A percentile compares a stretch with the other conserved stretches of the same genome.
Conservation (phyloP, 768 basidiomycete species). For the Saitozyma sp. region DNA sequence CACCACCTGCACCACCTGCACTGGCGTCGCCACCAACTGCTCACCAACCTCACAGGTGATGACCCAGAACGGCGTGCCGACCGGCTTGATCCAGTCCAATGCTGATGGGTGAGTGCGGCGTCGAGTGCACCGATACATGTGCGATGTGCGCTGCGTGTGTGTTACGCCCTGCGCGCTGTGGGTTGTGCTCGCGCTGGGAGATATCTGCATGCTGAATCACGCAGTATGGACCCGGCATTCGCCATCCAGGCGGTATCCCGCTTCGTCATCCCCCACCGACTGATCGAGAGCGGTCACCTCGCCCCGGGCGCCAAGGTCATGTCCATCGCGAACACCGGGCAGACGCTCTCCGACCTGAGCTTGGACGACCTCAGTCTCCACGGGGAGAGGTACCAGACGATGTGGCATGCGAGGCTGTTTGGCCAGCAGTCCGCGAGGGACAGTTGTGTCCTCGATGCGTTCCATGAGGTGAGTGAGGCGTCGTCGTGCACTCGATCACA, state of each 20-base stretch:
- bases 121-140: no score
- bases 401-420: neutral
- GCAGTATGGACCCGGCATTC: conserved; percentile 12
- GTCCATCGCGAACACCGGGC: conserved; percentile 20
- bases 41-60: no score
- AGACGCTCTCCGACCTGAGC: conserved; percentile 9
- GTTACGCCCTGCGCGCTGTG: no score
- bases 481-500: no score
- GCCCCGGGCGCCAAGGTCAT: conserved; percentile 11
- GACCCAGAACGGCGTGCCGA: no score
- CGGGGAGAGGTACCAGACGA: neutral
- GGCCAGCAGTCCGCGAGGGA: conserved; percentile 18
- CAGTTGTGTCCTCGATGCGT: conserved; percentile 13
- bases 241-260: conserved; percentile 27
- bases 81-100: no score
- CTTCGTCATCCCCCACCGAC: conserved; percentile 21
- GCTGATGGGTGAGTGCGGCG: no score
- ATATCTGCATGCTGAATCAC: neutral
- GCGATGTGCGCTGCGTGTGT: no score
- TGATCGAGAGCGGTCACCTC: conserved; percentile 1
- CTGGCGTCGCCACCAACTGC: no score
- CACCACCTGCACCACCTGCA: no score
- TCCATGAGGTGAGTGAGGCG: no score
- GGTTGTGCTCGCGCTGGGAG: no score
- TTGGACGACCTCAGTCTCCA: conserved; percentile 23